Percentiles rank a stretch among this genome's conserved stretches.
Conservation (phyloP, 768 basidiomycete species). For the Tulasnella sp. region DNA sequence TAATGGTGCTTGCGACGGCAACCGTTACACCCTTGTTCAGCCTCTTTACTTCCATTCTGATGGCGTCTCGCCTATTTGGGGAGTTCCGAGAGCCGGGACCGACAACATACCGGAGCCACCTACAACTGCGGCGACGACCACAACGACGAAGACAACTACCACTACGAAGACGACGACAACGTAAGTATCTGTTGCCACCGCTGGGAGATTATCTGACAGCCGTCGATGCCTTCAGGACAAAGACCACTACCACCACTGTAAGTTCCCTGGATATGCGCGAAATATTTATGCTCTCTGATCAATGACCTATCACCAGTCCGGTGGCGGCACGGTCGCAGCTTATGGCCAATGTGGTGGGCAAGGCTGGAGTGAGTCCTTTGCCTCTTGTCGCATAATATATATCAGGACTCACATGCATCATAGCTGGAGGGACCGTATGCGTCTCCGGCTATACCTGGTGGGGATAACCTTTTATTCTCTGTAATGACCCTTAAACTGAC, state of each 20-base stretch:
- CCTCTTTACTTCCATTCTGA: constrained; percentile 33
- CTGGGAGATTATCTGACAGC: neutral
- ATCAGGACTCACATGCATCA: neutral
- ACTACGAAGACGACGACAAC: neutral
- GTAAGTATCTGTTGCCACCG: neutral
- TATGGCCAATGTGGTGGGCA: constrained; percentile 14
- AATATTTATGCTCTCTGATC: neutral
- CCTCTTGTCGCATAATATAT: neutral
- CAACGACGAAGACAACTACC: neutral
- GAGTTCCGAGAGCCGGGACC: neutral
- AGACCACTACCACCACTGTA: neutral
- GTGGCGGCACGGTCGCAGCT: neutral
- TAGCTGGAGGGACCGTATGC: constrained; percentile 8
- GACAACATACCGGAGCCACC: constrained; percentile 22
- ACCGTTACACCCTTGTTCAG: constrained; percentile 33
- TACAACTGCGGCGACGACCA: neutral
- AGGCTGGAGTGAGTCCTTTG: neutral
- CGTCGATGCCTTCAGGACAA: neutral
- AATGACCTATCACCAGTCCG: neutral
- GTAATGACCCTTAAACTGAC: neutral
- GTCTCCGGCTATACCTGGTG: neutral
- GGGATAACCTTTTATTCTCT: neutral
- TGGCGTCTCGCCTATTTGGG: constrained; percentile 12
- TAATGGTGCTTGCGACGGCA: constrained; percentile 34
- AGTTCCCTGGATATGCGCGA: neutral